Percentiles rank a stretch among this genome's conserved stretches.
Evolutionary conservation across 257 asterid species (phyloP).

Genomic region (Phtheirospermum japonicum): DNA sequence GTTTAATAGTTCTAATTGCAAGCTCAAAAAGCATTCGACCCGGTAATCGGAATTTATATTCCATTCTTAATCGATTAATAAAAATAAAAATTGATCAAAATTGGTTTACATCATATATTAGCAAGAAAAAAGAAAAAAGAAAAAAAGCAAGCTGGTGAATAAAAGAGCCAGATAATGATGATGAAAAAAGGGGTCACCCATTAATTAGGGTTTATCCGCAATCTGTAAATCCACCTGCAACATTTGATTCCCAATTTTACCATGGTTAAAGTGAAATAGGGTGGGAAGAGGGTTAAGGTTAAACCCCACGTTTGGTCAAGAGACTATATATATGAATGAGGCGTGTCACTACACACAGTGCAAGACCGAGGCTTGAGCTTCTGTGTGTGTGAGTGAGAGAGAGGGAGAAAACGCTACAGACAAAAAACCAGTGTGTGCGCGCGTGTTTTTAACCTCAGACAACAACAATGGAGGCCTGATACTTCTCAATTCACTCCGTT

Average conservation of each 20-base stretch:
- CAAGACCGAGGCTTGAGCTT: conserved; percentile 2
- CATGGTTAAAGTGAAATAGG: conserved; percentile 9
- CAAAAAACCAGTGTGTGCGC: too few relatives aligned
- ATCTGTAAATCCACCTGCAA: conserved; percentile 26
- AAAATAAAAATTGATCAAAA: too few relatives aligned
- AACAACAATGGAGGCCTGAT: conserved; percentile 5
- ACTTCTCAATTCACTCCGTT: conserved; percentile 24
- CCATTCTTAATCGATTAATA: too few relatives aligned
- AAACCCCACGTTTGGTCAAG: conserved; percentile 28
- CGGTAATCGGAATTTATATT: too few relatives aligned
- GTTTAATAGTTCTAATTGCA: too few relatives aligned
- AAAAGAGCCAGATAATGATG: conserved; percentile 20
- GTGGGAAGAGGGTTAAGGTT: conserved; percentile 25
- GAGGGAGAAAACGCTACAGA: neutral
- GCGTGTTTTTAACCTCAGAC: too few relatives aligned
- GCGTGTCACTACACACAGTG: conserved; percentile 17
- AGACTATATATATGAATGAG: conserved; percentile 24
- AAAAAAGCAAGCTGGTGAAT: conserved; percentile 16
- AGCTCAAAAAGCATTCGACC: too few relatives aligned
- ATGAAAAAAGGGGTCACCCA: conserved; percentile 14
- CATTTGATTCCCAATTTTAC: conserved; percentile 24
- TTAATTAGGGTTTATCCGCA: conserved; percentile 24
- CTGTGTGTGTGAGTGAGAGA: conserved; percentile 2
- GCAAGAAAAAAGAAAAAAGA: too few relatives aligned
- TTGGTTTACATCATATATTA: too few relatives aligned